These are phyloP conservation scores for Jatropha curcas DNA, from an alignment of 345 rosid species.

Conservation along the genomic window DNA sequence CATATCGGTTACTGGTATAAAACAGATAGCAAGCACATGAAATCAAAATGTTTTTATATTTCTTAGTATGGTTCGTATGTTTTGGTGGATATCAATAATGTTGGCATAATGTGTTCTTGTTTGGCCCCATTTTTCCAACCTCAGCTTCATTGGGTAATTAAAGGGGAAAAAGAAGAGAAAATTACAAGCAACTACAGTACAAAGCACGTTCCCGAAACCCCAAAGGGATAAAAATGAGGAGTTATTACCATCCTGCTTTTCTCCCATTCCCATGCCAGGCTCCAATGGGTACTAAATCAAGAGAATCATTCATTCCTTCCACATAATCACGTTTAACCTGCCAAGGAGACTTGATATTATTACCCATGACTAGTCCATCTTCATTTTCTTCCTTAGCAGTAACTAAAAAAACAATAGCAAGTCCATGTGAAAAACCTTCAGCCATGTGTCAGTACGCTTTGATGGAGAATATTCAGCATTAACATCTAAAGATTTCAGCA, in stretches of 20 bases:
- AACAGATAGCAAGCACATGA: background rate
- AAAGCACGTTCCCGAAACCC: background rate
- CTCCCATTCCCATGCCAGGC: constrained; percentile 96
- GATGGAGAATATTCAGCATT: constrained; percentile 80
- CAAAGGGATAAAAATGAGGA: background rate
- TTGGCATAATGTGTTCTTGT: background rate
- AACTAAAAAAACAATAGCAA: background rate
- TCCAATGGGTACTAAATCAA: constrained; percentile 92
- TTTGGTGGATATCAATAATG: background rate
- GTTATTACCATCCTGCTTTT: constrained; percentile 89
- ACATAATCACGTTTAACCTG: constrained; percentile 92
- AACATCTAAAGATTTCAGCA: constrained; percentile 70
- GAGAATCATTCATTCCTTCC: constrained; percentile 72
- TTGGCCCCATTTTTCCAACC: constrained; percentile 3
- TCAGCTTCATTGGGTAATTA: background rate
- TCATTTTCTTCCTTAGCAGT: background rate
- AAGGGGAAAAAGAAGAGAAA: background rate
- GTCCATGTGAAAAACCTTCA: constrained; percentile 57
- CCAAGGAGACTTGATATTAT: constrained; percentile 26
- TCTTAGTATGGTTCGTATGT: background rate
- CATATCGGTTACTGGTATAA: background rate
- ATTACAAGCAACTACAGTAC: background rate
- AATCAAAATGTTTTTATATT: background rate
- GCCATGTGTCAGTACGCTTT: constrained; percentile 84
- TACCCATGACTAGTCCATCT: background rate